Percentiles rank a stretch among this genome's conserved stretches.
These are phyloP conservation scores for Penicillium paneum DNA, from an alignment of 2,329 filamentous ascomycete species.

Conservation along the genomic window DNA sequence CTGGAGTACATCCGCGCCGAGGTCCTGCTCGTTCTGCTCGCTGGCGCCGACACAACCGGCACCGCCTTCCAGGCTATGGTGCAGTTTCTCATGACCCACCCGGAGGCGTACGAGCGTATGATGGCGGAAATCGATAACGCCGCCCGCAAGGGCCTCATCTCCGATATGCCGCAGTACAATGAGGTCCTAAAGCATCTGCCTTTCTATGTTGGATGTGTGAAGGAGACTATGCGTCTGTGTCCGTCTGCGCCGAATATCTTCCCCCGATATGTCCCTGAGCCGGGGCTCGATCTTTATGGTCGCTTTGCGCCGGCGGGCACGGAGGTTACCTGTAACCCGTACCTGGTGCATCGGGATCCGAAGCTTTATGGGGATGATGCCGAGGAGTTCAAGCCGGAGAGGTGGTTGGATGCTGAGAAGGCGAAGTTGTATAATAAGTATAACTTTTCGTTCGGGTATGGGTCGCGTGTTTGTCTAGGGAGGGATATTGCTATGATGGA, in stretches of 20 bases:
- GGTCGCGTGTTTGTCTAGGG: constrained; percentile 49
- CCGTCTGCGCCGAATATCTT: constrained; percentile 54
- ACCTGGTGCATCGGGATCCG: constrained; percentile 47
- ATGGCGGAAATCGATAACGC: constrained; percentile 48
- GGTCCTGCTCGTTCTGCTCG: constrained; percentile 51
- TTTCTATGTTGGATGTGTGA: constrained; percentile 52
- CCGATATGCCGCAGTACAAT: constrained; percentile 41
- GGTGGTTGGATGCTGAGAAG: constrained; percentile 41
- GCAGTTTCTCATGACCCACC: constrained; percentile 41
- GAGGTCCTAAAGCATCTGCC: constrained; percentile 45
- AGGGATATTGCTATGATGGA: constrained; percentile 54
- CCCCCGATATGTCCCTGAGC: constrained; percentile 43
- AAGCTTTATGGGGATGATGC: constrained; percentile 43
- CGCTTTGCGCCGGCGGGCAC: constrained; percentile 41
- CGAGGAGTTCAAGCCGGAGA: constrained; percentile 41
- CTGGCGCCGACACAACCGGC: constrained; percentile 53
- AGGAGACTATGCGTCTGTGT: constrained; percentile 51
- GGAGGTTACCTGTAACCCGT: constrained; percentile 50
- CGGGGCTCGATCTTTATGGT: constrained; percentile 40
- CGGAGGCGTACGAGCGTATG: constrained; percentile 45
- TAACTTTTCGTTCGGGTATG: constrained; percentile 52
- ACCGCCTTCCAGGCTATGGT: constrained; percentile 52
- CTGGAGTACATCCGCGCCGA: constrained; percentile 54
- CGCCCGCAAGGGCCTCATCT: constrained; percentile 29
- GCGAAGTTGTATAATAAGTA: constrained; percentile 47